Evolutionary conservation across 148 eudicot genomes (phyloP).

Genomic region (Rhododendron mucronatum): DNA sequence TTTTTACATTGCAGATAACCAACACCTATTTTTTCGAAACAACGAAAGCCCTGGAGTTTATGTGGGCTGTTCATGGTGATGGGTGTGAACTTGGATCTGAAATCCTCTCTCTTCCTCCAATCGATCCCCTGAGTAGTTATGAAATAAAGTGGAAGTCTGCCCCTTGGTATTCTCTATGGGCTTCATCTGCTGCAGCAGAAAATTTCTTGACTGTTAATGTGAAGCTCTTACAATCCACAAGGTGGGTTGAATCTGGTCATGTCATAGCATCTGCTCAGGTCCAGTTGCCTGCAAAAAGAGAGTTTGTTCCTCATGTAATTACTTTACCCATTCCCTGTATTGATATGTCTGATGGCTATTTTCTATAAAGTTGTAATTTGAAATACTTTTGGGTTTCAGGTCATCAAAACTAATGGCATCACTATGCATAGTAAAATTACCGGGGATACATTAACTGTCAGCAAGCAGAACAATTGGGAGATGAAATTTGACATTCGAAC

Average conservation of each 20-base stretch:
- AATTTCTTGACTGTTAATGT: conserved; percentile 61
- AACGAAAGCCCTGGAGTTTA: conserved; percentile 64
- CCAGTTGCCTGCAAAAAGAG: conserved; percentile 59
- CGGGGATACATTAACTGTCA: conserved; percentile 50
- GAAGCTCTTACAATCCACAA: conserved; percentile 50
- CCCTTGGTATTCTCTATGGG: conserved; percentile 71
- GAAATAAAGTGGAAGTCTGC: conserved; percentile 59
- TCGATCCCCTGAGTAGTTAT: conserved; percentile 52
- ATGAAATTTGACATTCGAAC: conserved; percentile 49
- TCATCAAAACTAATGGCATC: conserved; percentile 29
- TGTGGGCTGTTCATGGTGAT: conserved; percentile 71
- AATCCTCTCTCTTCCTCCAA: conserved; percentile 40
- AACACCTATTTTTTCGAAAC: conserved; percentile 67
- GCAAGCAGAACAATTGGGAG: conserved; percentile 47
- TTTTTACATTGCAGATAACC: conserved; percentile 46
- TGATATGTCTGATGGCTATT: not conserved
- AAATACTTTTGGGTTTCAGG: conserved; percentile 29
- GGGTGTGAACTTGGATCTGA: conserved; percentile 80
- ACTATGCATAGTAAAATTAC: conserved; percentile 36
- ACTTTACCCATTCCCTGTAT: not conserved
- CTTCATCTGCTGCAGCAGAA: conserved; percentile 52
- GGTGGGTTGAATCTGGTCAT: conserved; percentile 87
- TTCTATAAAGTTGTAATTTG: not conserved
- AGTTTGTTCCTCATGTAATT: conserved; percentile 50
- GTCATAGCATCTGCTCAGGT: conserved; percentile 70